phyloP scores from a whole-genome alignment of 306 rosid genomes.

The Gleditsia sinensis region DNA sequence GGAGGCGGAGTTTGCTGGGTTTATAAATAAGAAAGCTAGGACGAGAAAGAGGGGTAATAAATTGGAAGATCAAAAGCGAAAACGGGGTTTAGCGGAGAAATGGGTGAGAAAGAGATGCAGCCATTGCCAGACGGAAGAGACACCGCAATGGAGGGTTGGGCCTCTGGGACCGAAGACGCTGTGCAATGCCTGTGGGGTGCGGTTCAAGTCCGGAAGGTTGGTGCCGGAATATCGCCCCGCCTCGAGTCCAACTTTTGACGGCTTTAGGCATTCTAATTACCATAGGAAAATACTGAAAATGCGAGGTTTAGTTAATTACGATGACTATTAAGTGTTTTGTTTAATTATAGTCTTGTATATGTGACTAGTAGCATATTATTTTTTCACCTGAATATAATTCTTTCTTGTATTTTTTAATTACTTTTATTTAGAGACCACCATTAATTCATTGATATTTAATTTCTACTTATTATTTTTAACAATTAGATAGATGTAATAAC shows the following conservation, averaged over 20 bases:
- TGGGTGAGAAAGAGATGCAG: not conserved
- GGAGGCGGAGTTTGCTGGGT: not conserved
- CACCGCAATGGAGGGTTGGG: constrained; percentile 55
- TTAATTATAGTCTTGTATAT: too few relatives aligned
- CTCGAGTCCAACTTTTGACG: constrained; percentile 44
- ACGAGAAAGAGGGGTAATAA: not conserved
- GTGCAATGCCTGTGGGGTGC: constrained; percentile 54
- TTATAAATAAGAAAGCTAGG: not conserved
- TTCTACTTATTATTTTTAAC: too few relatives aligned
- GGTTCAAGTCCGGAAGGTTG: constrained; percentile 47
- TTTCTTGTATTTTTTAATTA: too few relatives aligned
- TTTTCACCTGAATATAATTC: too few relatives aligned
- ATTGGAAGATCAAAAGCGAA: not conserved
- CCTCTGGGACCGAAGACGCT: constrained; percentile 51
- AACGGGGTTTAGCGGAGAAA: too few relatives aligned
- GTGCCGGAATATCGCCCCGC: constrained; percentile 51
- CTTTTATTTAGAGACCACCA: too few relatives aligned
- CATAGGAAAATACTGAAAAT: constrained; percentile 22
- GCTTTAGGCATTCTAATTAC: constrained; percentile 43
- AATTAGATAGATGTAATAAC: too few relatives aligned
- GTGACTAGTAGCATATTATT: too few relatives aligned
- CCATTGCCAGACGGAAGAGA: constrained; percentile 35
- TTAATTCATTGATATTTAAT: too few relatives aligned
- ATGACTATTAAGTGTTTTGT: not conserved
- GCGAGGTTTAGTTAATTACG: not conserved